These are phyloP conservation scores for Triangularia setosa DNA, from an alignment of 2,329 filamentous ascomycete genomes.

Conservation along the genomic window DNA sequence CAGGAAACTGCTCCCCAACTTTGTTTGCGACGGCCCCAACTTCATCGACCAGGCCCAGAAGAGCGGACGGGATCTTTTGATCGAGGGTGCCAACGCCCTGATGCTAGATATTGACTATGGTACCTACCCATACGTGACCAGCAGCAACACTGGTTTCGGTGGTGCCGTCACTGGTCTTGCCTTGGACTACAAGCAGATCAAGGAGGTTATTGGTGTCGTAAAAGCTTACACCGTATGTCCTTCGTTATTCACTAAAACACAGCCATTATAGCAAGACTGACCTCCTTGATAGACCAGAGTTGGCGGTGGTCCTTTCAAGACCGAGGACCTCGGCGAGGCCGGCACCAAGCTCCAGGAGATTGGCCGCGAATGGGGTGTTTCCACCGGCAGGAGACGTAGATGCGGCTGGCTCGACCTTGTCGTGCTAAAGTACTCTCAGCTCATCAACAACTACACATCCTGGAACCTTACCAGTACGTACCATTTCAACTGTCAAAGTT, in stretches of 20 bases:
- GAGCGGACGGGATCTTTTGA: slow-evolving; percentile 55
- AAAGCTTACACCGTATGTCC: slow-evolving; percentile 52
- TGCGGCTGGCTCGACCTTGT: slow-evolving; percentile 63
- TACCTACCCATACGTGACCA: slow-evolving; percentile 44
- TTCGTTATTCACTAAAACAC: too few species aligned
- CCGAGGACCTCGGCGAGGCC: slow-evolving; percentile 48
- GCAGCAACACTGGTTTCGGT: slow-evolving; percentile 56
- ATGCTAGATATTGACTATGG: slow-evolving; percentile 63
- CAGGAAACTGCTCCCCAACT: slow-evolving; percentile 53
- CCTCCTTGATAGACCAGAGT: slow-evolving; percentile 57
- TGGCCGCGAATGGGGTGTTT: slow-evolving; percentile 44
- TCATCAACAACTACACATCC: slow-evolving; percentile 64
- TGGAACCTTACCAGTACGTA: slow-evolving; percentile 50
- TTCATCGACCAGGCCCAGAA: slow-evolving; percentile 60
- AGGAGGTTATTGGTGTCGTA: slow-evolving; percentile 57
- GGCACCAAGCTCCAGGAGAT: slow-evolving; percentile 46
- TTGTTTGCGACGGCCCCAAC: slow-evolving; percentile 63
- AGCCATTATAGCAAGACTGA: slow-evolving; percentile 8
- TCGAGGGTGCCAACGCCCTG: slow-evolving; percentile 64
- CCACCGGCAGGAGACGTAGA: slow-evolving; percentile 56
- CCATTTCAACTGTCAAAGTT: neutral
- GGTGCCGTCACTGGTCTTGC: slow-evolving; percentile 62
- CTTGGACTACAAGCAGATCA: slow-evolving; percentile 57
- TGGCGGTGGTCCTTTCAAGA: slow-evolving; percentile 62
- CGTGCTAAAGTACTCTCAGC: slow-evolving; percentile 59